These are phyloP conservation scores for Candida nanaspora DNA, from an alignment of 805 yeast species.

Conservation along the genomic window DNA sequence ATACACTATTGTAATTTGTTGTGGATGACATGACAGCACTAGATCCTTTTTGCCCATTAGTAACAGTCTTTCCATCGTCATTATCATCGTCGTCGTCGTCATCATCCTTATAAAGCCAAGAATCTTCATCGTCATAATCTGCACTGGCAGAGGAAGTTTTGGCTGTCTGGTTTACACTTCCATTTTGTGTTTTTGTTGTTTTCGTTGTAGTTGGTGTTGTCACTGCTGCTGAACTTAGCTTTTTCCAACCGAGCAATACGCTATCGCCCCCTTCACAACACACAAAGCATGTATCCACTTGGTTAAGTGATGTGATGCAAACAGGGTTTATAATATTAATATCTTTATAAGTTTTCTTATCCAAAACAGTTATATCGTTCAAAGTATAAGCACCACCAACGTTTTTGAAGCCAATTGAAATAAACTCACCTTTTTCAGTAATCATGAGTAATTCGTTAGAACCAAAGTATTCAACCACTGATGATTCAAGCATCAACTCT, in stretches of 20 bases:
- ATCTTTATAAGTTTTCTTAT: conserved; percentile 13
- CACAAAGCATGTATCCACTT: conserved; percentile 42
- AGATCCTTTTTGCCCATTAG: too few relatives aligned
- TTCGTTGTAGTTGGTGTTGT: conserved; percentile 5
- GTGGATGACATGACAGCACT: too few relatives aligned
- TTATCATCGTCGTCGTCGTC: conserved; percentile 26
- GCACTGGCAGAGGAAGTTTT: too few relatives aligned
- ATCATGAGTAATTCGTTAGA: conserved; percentile 32
- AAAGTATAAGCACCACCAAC: conserved; percentile 29
- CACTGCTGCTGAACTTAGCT: too few relatives aligned
- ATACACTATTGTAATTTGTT: too few relatives aligned
- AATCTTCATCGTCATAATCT: conserved; percentile 34
- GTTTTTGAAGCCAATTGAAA: conserved; percentile 23
- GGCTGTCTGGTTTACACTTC: too few relatives aligned
- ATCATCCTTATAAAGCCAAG: conserved; percentile 29
- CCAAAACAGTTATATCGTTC: conserved; percentile 15
- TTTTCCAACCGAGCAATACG: conserved; percentile 37
- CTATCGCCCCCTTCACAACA: conserved; percentile 58
- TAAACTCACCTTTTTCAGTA: conserved; percentile 36
- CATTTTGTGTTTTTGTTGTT: conserved; percentile 3
- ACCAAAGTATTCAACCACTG: conserved; percentile 29
- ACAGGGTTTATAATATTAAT: conserved; percentile 28
- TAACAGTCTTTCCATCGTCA: background rate
- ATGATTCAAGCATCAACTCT: conserved; percentile 49
- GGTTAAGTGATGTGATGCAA: conserved; percentile 31